phyloP scores from a whole-genome alignment of 75 land plant genomes.

The Cunninghamia lanceolata region DNA sequence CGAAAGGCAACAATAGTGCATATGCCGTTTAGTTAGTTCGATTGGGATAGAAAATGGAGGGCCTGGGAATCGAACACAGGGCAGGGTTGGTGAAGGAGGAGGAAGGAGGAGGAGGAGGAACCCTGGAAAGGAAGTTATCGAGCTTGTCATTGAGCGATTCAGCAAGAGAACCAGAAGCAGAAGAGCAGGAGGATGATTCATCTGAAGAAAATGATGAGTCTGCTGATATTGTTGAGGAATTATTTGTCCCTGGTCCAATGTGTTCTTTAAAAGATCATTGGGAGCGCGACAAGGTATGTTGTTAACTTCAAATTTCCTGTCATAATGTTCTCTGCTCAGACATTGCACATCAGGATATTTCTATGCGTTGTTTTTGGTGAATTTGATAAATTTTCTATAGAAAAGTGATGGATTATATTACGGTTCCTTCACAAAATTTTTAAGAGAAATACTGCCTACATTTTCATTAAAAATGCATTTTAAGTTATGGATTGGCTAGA shows the following conservation, averaged over 20 bases:
- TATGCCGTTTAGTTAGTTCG: not conserved
- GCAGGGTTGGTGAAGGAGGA: not conserved
- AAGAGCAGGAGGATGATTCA: not conserved
- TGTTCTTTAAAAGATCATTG: not conserved
- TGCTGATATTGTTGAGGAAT: not conserved
- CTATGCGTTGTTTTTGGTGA: not conserved
- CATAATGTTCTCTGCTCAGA: not conserved
- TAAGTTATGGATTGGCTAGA: not conserved
- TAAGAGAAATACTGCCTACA: not conserved
- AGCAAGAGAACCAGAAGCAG: not conserved
- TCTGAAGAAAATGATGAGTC: not conserved
- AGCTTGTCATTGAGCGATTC: not conserved
- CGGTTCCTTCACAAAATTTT: not conserved
- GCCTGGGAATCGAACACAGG: not conserved
- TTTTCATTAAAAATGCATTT: not conserved
- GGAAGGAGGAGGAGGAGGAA: not conserved
- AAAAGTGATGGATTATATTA: not conserved
- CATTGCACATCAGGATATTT: not conserved
- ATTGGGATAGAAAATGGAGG: not conserved
- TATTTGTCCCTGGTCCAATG: not conserved
- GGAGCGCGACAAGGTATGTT: constrained; percentile 4
- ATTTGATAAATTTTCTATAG: not conserved
- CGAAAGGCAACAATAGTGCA: not conserved
- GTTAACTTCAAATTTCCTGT: not conserved
- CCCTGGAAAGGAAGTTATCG: not conserved